A percentile compares a stretch with the other conserved stretches of the same genome.
phyloP scores from a whole-genome alignment of 352 stramenopile species.

The Phytopythium vexans region DNA sequence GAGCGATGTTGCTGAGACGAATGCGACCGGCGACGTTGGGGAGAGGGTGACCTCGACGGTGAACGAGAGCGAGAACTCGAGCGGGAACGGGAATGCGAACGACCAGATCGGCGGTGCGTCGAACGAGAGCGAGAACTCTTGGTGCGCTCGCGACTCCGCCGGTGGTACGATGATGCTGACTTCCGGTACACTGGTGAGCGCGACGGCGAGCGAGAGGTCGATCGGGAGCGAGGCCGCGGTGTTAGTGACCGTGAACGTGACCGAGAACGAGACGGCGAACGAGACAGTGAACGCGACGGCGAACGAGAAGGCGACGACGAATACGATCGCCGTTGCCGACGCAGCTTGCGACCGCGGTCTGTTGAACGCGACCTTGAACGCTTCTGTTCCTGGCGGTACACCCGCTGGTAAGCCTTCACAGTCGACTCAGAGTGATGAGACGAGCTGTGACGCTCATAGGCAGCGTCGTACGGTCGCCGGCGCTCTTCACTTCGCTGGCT shows the following conservation, averaged over 20 bases:
- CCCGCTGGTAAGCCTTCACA: too few relatives aligned
- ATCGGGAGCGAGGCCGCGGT: slow-evolving; percentile 18
- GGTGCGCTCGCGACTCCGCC: too few relatives aligned
- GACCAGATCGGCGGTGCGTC: too few relatives aligned
- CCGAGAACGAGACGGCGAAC: slow-evolving; percentile 8
- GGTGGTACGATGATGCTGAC: too few relatives aligned
- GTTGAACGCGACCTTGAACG: too few relatives aligned
- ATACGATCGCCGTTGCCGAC: background rate
- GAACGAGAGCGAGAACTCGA: slow-evolving; percentile 26
- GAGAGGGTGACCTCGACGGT: slow-evolving; percentile 16
- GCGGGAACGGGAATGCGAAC: slow-evolving; percentile 18
- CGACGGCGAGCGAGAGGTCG: slow-evolving; percentile 34
- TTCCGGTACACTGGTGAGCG: too few relatives aligned
- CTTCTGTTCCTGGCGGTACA: too few relatives aligned
- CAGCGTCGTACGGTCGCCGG: too few relatives aligned
- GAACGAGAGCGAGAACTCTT: slow-evolving; percentile 46
- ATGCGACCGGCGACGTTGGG: slow-evolving; percentile 17
- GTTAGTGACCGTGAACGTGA: slow-evolving; percentile 31
- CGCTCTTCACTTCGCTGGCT: too few relatives aligned
- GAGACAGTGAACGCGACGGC: slow-evolving; percentile 8
- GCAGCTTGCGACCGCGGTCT: too few relatives aligned
- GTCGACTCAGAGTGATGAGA: too few relatives aligned
- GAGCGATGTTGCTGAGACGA: slow-evolving; percentile 15
- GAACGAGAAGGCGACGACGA: background rate
- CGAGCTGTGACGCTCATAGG: too few relatives aligned